Conservation (phyloP, 139 green algal genomes). For the Penium margaritaceum region DNA sequence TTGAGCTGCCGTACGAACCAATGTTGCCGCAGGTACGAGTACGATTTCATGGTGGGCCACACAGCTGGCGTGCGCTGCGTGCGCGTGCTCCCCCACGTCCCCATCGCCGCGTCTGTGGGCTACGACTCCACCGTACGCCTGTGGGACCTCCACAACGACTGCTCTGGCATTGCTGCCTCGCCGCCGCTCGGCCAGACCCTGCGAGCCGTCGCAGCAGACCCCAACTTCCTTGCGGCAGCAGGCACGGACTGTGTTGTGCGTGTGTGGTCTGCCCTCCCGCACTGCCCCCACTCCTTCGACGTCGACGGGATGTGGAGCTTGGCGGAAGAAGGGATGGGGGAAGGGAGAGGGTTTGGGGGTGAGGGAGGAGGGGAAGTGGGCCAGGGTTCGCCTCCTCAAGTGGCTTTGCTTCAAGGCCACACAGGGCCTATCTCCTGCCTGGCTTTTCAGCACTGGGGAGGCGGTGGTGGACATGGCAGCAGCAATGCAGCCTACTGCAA, state of each 20-base stretch:
- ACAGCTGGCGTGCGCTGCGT: constrained; percentile 26
- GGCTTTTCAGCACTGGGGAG: background rate
- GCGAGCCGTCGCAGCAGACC: constrained; percentile 19
- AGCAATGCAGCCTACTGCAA: background rate
- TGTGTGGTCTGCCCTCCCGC: constrained; percentile 10
- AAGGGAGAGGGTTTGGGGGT: background rate
- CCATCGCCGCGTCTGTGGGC: constrained; percentile 10
- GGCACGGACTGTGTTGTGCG: constrained; percentile 16
- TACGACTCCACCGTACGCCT: constrained; percentile 37
- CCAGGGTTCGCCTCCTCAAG: background rate
- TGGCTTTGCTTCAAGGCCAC: constrained; percentile 13
- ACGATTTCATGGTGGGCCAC: constrained; percentile 27
- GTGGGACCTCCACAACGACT: constrained; percentile 13
- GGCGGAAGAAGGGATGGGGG: background rate
- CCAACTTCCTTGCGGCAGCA: constrained; percentile 15
- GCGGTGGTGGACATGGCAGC: background rate
- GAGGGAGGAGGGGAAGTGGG: background rate
- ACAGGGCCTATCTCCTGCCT: constrained; percentile 31
- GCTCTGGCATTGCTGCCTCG: background rate
- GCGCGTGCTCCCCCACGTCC: background rate
- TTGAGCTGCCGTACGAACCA: too few species aligned
- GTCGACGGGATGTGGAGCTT: constrained; percentile 13
- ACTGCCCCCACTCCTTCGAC: constrained; percentile 35
- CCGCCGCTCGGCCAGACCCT: constrained; percentile 32
- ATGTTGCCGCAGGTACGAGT: too few species aligned